Base-by-base conservation (phyloP, 169 alveolate genomes). In the Plasmodium knowlesi region DNA sequence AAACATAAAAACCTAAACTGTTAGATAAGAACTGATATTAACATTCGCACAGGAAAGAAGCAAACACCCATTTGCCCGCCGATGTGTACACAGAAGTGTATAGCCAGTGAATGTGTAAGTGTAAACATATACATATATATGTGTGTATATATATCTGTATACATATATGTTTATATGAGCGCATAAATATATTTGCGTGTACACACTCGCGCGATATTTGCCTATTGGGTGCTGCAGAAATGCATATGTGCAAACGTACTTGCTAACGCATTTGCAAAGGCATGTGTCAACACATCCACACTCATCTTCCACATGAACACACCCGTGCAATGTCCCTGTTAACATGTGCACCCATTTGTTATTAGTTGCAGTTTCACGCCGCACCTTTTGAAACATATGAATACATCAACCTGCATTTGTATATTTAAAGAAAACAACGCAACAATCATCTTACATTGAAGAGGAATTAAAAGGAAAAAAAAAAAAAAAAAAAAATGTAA, bases 31-130 rank as follows among this genome's bases (percentile, higher is more conserved):
- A 85, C 32, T 16, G 28, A 85, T 39, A 30, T 73, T 61, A 34
- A 67, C 82, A 73, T 85, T 72, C 37, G 61, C 53, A 76, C 54
- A 85, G 61, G 93, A 72, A 85, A 85, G 61, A 79, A 85, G 46
- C 79, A 85, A 84, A 73, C 37, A 74, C 34, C 16, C 28, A 54
- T 34, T 46, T 85, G 41, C 57, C 84, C 53, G n/a, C 61, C 5
- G 43, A 46, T 67, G 76, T 67, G 37, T 67, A 67, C 37, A 67
- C 19, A 67, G 30, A 67, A 67, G 41, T 67, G 76, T 67, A 67
- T 28, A 67, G 37, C 14, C 34, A 67, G 76, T 67, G 43, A 81
- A 50, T 81, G 37, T 85, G 79, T 4, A 50, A 50, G 61, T 4
- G 19, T 50, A 50, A 19, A 50, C 61, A 50, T 12, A 50, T 50